Evolutionary conservation across 208 protist species (phyloP).

Genomic region (Blastocrithidia nonstop): DNA sequence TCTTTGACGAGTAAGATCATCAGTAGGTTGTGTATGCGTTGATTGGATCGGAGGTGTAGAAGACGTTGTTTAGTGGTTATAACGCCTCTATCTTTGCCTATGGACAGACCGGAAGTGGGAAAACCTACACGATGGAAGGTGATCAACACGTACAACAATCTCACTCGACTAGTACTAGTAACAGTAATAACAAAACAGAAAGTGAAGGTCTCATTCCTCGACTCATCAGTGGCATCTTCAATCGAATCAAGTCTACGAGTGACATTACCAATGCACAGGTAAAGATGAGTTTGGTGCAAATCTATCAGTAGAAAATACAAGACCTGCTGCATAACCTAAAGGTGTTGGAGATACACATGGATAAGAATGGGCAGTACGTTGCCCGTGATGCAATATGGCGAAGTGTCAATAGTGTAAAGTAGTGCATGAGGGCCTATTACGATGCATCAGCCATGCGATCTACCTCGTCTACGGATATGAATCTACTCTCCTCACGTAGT

Average conservation of each 20-base stretch:
- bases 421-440: conserved; percentile 72
- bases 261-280: conserved; percentile 57
- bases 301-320: conserved; percentile 85
- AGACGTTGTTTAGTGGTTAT: conserved; percentile 75
- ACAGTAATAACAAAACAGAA: conserved; percentile 8
- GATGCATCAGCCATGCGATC: conserved; percentile 56
- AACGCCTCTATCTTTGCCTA: conserved; percentile 90
- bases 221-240: conserved; percentile 62
- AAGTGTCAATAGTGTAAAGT: conserved; percentile 27
- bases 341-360: conserved; percentile 82
- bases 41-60: conserved; percentile 49
- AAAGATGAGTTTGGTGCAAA: conserved; percentile 76
- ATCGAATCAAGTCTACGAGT: conserved; percentile 28
- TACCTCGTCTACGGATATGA: conserved; percentile 81
- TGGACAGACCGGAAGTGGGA: conserved; percentile 92
- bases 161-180: conserved; percentile 4
- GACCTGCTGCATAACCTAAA: conserved; percentile 66
- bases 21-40: conserved; percentile 47
- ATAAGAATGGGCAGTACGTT: conserved; percentile 74
- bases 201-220: conserved; percentile 53
- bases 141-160: conserved; percentile 13
- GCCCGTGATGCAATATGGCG: conserved; percentile 72
- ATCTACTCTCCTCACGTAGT: conserved; percentile 77
- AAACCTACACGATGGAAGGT: conserved; percentile 86
- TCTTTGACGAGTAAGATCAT: conserved; percentile 32